Evolutionary conservation across 2,329 filamentous ascomycete genomes (phyloP), one percentile per base, ranked within the genome.

Genomic region (Alternaria arborescens): DNA sequence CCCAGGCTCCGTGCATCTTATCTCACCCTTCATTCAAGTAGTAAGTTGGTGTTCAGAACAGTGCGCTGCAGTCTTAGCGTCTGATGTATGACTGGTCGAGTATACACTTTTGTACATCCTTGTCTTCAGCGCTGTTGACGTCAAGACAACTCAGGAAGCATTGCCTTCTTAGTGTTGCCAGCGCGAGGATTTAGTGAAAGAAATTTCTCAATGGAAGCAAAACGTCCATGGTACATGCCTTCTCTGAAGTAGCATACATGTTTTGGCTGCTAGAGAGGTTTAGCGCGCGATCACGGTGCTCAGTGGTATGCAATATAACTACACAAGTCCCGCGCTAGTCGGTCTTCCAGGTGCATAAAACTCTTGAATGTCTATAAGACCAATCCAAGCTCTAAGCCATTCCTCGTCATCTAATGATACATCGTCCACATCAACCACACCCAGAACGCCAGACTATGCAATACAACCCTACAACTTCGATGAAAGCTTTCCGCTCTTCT

Each of bases 401-500:
- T 18, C 43, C n/a, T 20, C 5, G 16, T 30, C 34, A 47, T 48
- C 50, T 60, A 60, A 52, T 51, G 26, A 48, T 44, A 54, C 43
- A 56, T 20, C 41, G 6, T 34, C 42, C 34, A 32, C 34, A 36
- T 34, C 28, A 11, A 10, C 52, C 41, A 46, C 28, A 47, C 36
- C 51, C 5, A 22, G 3, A 52, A 61, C 47, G 16, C 47, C 53
- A 11, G 24, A 47, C 54, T 28, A 36, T 34, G 22, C 18, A 55
- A 28, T 3, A 20, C 48, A 26, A 26, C 1, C 57, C 50, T 71
- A 73, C 60, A 74, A 53, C 61, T 73, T 73, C 20, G 71, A 40
- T 20, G 63, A 46, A 54, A 70, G 46, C 67, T 66, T 70, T 10
- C 79, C 80, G 4, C 72, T 69, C 67, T 79, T 85, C 79, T 87